Base-by-base conservation (phyloP, 75 land plant species). In the Picea sitchensis region DNA sequence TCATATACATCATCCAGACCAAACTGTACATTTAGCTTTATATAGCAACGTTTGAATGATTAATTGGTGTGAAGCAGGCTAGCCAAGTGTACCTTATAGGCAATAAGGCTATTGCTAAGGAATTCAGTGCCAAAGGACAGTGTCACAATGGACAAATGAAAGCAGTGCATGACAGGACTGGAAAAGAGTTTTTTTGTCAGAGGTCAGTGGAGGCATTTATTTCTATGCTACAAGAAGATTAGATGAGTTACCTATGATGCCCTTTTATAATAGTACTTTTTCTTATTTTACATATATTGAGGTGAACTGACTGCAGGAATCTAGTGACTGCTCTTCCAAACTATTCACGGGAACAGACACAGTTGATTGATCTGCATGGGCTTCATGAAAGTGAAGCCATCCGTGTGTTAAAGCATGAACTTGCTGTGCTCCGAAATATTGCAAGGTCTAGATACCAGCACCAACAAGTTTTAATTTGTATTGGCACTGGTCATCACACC, bases 341-440 rank as follows among this genome's bases (percentile, higher is more conserved):
- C 60, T 31, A 14, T 76, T 21, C 75, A n/a, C 73, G 76, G n/a
- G 87, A 81, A 30, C 81, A 85, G 58, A 59, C 59, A 9, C 81
- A 73, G 31, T 38, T 86, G 14, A 41, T 86, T 58, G 87, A 86
- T 76, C 63, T 86, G 41, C 87, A 80, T 73, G 86, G 82, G 21
- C 82, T 86, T 38, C 87, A 86, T 58, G 87, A 80, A 32, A 79
- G 73, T 54, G 87, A 86, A 59, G 87, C 87, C 54, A 80, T 86
- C 21, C 78, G 65, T 59, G 34, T 82, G 59, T 76, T 86, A 76
- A 82, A 81, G 59, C 79, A 79, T 41, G 87, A 86, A 65, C 86
- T 86, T 54, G 61, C 85, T 23, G 65, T 62, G 14, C 71, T 86
- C 14, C 75, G 87, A 41, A 34, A 57, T 57, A 71, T n/a, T 23